A percentile compares a stretch with the other conserved stretches of the same genome.
These are phyloP conservation scores for Blastobotrys arbuscula DNA, from an alignment of 1,139 yeast species.

Conservation along the genomic window DNA sequence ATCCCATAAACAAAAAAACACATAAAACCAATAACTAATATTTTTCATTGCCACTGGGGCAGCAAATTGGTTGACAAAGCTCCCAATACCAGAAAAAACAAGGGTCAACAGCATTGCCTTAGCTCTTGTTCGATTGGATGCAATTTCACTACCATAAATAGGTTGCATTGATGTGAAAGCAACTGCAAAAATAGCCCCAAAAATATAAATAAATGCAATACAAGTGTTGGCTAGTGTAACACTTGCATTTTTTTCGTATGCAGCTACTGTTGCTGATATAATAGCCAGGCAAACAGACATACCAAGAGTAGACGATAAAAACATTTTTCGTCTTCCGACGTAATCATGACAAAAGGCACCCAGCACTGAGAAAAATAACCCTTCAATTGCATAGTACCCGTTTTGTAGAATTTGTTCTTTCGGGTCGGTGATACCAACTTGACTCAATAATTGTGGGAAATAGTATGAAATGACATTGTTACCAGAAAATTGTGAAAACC, in stretches of 20 bases:
- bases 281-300: constrained; percentile 19
- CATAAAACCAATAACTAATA: constrained; percentile 53
- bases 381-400: constrained; percentile 14
- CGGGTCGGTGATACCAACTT: constrained; percentile 15
- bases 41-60: constrained; percentile 54
- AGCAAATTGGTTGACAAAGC: constrained; percentile 43
- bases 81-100: constrained; percentile 18
- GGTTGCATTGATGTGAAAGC: constrained; percentile 26
- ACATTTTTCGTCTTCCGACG: constrained; percentile 21
- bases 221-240: constrained; percentile 15
- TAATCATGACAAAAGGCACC: constrained; percentile 18
- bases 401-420: constrained; percentile 16
- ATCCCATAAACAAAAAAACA: constrained; percentile 37
- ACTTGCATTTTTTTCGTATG: constrained; percentile 11
- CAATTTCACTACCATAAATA: constrained; percentile 34
- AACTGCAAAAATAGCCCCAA: constrained; percentile 17
- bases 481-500: constrained; percentile 18
- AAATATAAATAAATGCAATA: constrained; percentile 21
- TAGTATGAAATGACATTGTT: constrained; percentile 17
- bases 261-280: constrained; percentile 19
- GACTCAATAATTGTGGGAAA: constrained; percentile 13
- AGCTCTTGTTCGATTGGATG: constrained; percentile 35
- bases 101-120: constrained; percentile 23
- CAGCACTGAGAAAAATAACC: constrained; percentile 14
- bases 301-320: constrained; percentile 13